These are phyloP conservation scores for Sungouiella blattae DNA, from an alignment of 805 yeast species.

Conservation along the genomic window DNA sequence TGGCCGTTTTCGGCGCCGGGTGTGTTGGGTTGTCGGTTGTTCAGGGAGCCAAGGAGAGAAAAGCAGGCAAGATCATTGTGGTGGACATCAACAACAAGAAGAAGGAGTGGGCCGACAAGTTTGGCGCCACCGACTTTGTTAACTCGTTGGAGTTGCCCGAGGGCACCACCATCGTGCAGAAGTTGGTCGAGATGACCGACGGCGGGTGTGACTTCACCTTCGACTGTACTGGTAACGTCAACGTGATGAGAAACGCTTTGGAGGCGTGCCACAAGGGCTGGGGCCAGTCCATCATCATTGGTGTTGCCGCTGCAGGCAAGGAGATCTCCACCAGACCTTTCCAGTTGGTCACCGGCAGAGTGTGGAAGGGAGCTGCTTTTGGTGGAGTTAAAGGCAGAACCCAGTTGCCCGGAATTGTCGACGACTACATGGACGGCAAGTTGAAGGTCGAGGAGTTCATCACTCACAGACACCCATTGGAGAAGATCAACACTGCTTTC, in stretches of 20 bases:
- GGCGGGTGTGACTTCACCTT: slow-evolving; percentile 97
- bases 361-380: slow-evolving; percentile 98
- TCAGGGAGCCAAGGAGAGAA: slow-evolving; percentile 86
- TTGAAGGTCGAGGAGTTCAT: slow-evolving; percentile 92
- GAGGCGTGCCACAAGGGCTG: slow-evolving; percentile 99
- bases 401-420: slow-evolving; percentile 87
- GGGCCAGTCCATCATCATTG: slow-evolving; percentile 94
- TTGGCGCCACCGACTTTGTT: slow-evolving; percentile 94
- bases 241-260: slow-evolving; percentile 93
- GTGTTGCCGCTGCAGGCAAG: slow-evolving; percentile 98
- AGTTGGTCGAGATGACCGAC: slow-evolving; percentile 84
- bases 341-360: slow-evolving; percentile 98
- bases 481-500: slow-evolving; percentile 81
- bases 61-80: slow-evolving; percentile 78
- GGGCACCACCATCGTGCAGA: slow-evolving; percentile 74
- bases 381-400: slow-evolving; percentile 99
- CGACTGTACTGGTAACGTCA: slow-evolving; percentile 96
- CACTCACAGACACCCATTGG: slow-evolving; percentile 81
- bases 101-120: slow-evolving; percentile 78
- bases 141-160: slow-evolving; percentile 77
- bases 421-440: slow-evolving; percentile 75
- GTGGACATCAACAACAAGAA: slow-evolving; percentile 84
- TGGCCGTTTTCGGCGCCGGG: slow-evolving; percentile 97
- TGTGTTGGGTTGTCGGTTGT: slow-evolving; percentile 95
- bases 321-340: slow-evolving; percentile 97